Evolutionary conservation across 495 filamentous ascomycete species (phyloP).

Genomic region (Chlorociboria aeruginascens): DNA sequence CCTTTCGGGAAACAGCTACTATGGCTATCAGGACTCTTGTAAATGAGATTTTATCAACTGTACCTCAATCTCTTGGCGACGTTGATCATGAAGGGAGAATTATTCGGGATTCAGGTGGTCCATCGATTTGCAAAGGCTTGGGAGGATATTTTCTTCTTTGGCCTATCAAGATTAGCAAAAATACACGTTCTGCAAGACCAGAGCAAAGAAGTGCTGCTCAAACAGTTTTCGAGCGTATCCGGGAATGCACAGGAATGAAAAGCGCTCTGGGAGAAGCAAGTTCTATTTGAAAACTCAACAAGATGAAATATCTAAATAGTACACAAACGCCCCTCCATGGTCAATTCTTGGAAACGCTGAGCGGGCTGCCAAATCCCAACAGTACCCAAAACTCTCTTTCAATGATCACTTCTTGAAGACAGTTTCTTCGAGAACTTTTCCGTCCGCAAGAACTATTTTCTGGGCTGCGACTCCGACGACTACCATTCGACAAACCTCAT

Average conservation of each 20-base stretch:
- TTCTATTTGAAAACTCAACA: constrained; percentile 10
- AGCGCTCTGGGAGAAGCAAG: constrained; percentile 18
- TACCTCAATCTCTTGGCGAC: constrained; percentile 18
- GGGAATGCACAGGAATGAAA: constrained; percentile 24
- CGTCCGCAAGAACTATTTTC: constrained; percentile 20
- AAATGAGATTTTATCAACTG: constrained; percentile 20
- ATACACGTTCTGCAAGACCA: constrained; percentile 8
- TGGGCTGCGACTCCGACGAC: constrained; percentile 22
- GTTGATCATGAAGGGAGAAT: constrained; percentile 14
- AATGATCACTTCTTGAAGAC: constrained; percentile 5
- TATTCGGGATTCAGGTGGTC: constrained; percentile 3
- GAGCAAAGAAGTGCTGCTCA: constrained; percentile 12
- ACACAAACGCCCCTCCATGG: neutral
- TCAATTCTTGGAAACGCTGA: neutral
- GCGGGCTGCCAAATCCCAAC: neutral
- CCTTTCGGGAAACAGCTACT: neutral
- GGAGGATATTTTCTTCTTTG: constrained; percentile 21
- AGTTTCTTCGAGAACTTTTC: constrained; percentile 20
- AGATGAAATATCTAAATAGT: neutral
- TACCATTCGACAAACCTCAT: constrained; percentile 21
- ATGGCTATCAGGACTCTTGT: constrained; percentile 14
- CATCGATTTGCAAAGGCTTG: constrained; percentile 12
- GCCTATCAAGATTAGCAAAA: constrained; percentile 21
- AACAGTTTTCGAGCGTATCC: constrained; percentile 20
- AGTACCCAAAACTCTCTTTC: neutral